Base-by-base conservation (phyloP, 352 stramenopile genomes). In the Globisporangium solare region DNA sequence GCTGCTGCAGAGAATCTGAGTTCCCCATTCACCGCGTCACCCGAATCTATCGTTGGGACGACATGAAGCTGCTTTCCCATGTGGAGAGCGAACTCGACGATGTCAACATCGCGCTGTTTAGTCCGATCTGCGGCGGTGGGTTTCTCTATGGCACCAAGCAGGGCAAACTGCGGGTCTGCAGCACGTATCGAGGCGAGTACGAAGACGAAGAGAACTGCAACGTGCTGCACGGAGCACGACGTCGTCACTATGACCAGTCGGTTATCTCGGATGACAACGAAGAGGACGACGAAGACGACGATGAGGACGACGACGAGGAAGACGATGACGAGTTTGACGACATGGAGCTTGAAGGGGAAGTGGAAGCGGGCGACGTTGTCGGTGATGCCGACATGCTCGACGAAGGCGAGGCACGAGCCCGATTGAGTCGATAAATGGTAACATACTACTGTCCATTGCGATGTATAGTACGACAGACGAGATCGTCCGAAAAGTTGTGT, bases 101-200 rank as follows among this genome's bases (percentile, higher is more conserved):
- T 77, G 96, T 99, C 32, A 99, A 99, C 70, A 99, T 99, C 75
- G 96, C 96, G 47, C 68, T 97, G 37, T 99, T 99, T 70, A 97
- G 98, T 76, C 96, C 96, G 8, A 89, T 98, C 56, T 96, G 92
- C 48, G 97, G 96, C 18, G 83, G 94, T 53, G 97, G 97, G 3
- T 98, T 99, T 67, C 80, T 98, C n/a, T 99, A 99, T 72, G 97
- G 96, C 48, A 99, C 96, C 15, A 98, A 98, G 55, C 94, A 98
- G 66, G 97, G 97, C 32, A 92, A 96, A 59, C 79, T 98, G 10
- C 76, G 95, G 48, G 80, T 98, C 11, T 94, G 82, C 61, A 86
- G 67, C 58, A 87, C 74, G 1, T 94, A 88, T 57, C 82, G 84
- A 14, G 84, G 82, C 2, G 66, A 77, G 17, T 92, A 83, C 47